Conservation (phyloP, 2,329 filamentous ascomycete genomes). For the Aspergillus arachidicola region DNA sequence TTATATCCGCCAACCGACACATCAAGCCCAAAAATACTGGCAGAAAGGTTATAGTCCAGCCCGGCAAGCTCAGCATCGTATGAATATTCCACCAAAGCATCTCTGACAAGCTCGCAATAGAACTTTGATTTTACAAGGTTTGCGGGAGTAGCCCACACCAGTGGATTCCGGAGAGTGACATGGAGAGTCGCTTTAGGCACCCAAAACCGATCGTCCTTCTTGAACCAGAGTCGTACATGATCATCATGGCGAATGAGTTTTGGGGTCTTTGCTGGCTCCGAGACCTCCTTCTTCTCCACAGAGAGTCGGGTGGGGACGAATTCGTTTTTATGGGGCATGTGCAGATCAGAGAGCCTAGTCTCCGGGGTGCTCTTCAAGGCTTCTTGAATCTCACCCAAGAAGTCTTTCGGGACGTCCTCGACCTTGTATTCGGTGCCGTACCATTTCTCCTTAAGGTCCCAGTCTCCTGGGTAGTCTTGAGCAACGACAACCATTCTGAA, state of each 20-base stretch:
- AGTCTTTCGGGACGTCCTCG: slow-evolving; percentile 75
- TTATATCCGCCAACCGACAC: slow-evolving; percentile 89
- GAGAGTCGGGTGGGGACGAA: slow-evolving; percentile 93
- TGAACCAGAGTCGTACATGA: slow-evolving; percentile 85
- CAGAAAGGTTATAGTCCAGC: slow-evolving; percentile 76
- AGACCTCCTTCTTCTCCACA: slow-evolving; percentile 91
- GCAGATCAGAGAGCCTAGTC: slow-evolving; percentile 69
- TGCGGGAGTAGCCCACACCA: slow-evolving; percentile 77
- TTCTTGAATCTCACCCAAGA: slow-evolving; percentile 69
- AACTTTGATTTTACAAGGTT: slow-evolving; percentile 77
- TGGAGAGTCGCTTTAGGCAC: slow-evolving; percentile 90
- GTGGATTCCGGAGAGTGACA: slow-evolving; percentile 75
- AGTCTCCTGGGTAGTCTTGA: slow-evolving; percentile 78
- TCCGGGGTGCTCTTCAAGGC: slow-evolving; percentile 62
- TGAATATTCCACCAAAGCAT: slow-evolving; percentile 87
- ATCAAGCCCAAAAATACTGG: slow-evolving; percentile 72
- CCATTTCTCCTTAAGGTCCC: slow-evolving; percentile 92
- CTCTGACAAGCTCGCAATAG: slow-evolving; percentile 82
- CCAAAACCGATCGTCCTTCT: slow-evolving; percentile 98
- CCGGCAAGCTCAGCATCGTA: slow-evolving; percentile 96
- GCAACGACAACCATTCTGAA: slow-evolving; percentile 83
- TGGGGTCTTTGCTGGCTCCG: slow-evolving; percentile 71
- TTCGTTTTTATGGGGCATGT: slow-evolving; percentile 89
- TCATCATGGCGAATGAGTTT: slow-evolving; percentile 84
- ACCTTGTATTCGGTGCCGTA: slow-evolving; percentile 93